Conservation (phyloP, 208 protist genomes). For the Novymonas esmeraldas region DNA sequence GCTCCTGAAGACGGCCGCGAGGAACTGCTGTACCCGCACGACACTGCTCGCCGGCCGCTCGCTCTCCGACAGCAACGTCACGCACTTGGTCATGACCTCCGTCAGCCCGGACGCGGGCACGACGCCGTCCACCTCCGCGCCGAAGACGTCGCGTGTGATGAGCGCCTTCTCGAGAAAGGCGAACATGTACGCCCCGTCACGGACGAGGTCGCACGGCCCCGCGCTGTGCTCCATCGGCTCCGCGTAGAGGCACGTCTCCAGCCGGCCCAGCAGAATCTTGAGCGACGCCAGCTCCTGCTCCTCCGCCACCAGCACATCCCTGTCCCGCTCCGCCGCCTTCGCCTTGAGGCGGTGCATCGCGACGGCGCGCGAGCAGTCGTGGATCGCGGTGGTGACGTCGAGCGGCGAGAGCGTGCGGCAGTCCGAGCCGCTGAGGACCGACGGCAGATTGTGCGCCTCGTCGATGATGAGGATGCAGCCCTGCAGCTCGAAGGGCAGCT, state of each 20-base stretch:
- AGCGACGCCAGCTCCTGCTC: slow-evolving; percentile 76
- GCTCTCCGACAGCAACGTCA: slow-evolving; percentile 64
- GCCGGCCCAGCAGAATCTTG: slow-evolving; percentile 68
- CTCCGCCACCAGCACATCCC: slow-evolving; percentile 30
- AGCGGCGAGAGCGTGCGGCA: slow-evolving; percentile 73
- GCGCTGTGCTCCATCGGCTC: slow-evolving; percentile 28
- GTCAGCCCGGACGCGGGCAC: slow-evolving; percentile 41
- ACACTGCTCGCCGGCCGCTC: slow-evolving; percentile 63
- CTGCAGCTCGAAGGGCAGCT: slow-evolving; percentile 81
- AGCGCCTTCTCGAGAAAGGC: slow-evolving; percentile 69
- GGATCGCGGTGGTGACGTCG: slow-evolving; percentile 77
- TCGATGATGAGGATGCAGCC: slow-evolving; percentile 95
- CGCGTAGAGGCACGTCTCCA: slow-evolving; percentile 56
- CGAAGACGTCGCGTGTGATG: slow-evolving; percentile 76
- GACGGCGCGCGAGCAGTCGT: slow-evolving; percentile 77
- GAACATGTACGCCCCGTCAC: slow-evolving; percentile 62
- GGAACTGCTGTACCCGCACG: slow-evolving; percentile 76
- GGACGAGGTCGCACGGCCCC: slow-evolving; percentile 51
- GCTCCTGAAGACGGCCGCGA: slow-evolving; percentile 59
- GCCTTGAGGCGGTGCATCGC: slow-evolving; percentile 51
- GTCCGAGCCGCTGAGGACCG: slow-evolving; percentile 56
- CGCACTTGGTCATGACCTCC: slow-evolving; percentile 62
- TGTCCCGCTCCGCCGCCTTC: slow-evolving; percentile 26
- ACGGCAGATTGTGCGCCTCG: slow-evolving; percentile 97
- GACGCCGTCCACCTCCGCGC: slow-evolving; percentile 32